Evolutionary conservation across 1,139 yeast genomes (phyloP).

Genomic region (Taphrina betulina): DNA sequence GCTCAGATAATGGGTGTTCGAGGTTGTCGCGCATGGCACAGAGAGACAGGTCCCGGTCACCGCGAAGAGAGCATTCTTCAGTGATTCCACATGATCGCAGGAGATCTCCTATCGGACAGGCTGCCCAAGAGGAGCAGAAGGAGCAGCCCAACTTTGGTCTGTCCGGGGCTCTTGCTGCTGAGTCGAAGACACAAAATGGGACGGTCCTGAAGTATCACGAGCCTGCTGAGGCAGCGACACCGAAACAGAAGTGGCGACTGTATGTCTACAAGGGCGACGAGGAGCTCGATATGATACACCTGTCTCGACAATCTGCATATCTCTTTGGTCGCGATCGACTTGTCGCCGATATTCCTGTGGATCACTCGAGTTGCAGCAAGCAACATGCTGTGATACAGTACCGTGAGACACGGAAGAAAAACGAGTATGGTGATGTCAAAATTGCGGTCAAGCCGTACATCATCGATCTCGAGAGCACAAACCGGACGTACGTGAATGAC

Average conservation of each 20-base stretch:
- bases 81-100: no score
- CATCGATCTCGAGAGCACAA: constrained; percentile 56
- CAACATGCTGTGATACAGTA: constrained; percentile 62
- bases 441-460: constrained; percentile 47
- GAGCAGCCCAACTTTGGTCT: constrained; percentile 49
- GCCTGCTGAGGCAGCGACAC: constrained; percentile 49
- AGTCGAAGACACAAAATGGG: constrained; percentile 48
- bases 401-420: constrained; percentile 40
- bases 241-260: constrained; percentile 42
- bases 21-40: no score
- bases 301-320: constrained; percentile 45
- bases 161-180: constrained; percentile 53
- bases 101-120: no score
- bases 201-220: constrained; percentile 50
- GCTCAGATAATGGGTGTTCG: no score
- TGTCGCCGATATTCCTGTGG: constrained; percentile 50
- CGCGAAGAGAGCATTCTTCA: no score
- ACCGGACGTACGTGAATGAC: constrained; percentile 56
- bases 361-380: constrained; percentile 51
- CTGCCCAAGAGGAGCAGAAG: constrained; percentile 3
- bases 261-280: constrained; percentile 41
- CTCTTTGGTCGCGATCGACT: constrained; percentile 53
- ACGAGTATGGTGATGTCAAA: constrained; percentile 37
- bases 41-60: no score
- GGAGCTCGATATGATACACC: constrained; percentile 42